Base-by-base conservation (phyloP, 2,329 filamentous ascomycete genomes). In the Curvularia eragrostidis region DNA sequence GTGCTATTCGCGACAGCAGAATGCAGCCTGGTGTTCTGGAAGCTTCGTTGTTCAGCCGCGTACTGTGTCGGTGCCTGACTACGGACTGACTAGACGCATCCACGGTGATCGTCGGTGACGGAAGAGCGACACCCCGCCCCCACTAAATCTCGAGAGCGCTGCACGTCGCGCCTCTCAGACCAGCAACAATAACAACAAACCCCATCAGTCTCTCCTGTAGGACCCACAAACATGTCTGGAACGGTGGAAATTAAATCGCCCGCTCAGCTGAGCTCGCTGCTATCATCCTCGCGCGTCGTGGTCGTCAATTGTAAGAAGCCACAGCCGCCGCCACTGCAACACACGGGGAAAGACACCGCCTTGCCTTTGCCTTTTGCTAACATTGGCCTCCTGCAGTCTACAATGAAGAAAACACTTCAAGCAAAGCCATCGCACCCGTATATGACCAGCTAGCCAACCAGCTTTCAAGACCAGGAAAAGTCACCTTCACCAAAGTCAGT, bases 401-500 rank as follows among this genome's bases (percentile, higher is more conserved):
- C 71, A 91, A 93, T 70, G 89, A 91, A 72, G 95, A 90, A 89
- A 96, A 91, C 73, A 88, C 82, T 32, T 90, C 92, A 71, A 96
- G 93, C 85, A 90, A 91, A 69, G 83, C 86, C 64, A 93, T 98
- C 65, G 90, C 90, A 5, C 91, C 93, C 18, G 78, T 93, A 62
- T 97, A 91, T 80, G 91, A 95, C 71, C 81, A 88, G 74, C 85
- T 97, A 48, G 88, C 93, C 30, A 75, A 79, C 43, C 84, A 88
- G 61, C 84, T 96, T 44, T 90, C 91, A 18, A 85, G 87, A 50
- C 85, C 89, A 15, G 87, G 88, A 66, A 81, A 85, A 64, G 88
- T 97, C 68, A 91, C 89, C 32, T 97, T 98, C 76, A 87, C 87
- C 75, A 97, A 95, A 81, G 85, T 97, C 80, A 89, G 98, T 82